Conservation (phyloP, 495 filamentous ascomycete genomes). For the Aspergillus campestris region DNA sequence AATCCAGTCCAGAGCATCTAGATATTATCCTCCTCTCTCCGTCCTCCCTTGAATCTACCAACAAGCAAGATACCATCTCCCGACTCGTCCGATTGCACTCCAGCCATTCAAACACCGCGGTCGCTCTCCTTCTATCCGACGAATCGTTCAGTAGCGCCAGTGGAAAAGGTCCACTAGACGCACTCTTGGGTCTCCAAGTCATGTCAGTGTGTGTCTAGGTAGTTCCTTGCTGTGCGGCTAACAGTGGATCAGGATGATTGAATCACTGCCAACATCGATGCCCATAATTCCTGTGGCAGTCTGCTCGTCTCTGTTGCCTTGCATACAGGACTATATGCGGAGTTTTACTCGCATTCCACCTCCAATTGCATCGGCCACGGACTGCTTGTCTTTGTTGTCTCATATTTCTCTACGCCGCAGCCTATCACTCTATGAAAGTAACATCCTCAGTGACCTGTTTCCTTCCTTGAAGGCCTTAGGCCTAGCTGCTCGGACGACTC, state of each 20-base stretch:
- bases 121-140: constrained; percentile 46
- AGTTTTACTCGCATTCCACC: constrained; percentile 5
- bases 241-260: constrained; percentile 9
- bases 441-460: constrained; percentile 44
- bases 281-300: constrained; percentile 29
- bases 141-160: constrained; percentile 9
- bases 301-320: constrained; percentile 15
- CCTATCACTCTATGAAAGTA: constrained; percentile 32
- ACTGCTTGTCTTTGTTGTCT: constrained; percentile 31
- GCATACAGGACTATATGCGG: constrained; percentile 20
- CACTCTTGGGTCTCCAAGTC: constrained; percentile 23
- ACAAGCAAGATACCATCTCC: constrained; percentile 16
- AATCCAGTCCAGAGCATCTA: constrained; percentile 13
- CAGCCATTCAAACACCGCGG: constrained; percentile 24
- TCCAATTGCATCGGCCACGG: constrained; percentile 11
- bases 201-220: constrained; percentile 12
- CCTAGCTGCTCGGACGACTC: constrained; percentile 20
- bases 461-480: constrained; percentile 40
- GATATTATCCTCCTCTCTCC: constrained; percentile 47
- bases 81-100: constrained; percentile 43
- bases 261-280: constrained; percentile 8
- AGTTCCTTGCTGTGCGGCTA: too few species aligned
- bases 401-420: constrained; percentile 20
- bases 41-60: constrained; percentile 25
- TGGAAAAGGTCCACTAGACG: constrained; percentile 11